Evolutionary conservation across 2,329 filamentous ascomycete species (phyloP).

Genomic region (Fusarium subtropicale): DNA sequence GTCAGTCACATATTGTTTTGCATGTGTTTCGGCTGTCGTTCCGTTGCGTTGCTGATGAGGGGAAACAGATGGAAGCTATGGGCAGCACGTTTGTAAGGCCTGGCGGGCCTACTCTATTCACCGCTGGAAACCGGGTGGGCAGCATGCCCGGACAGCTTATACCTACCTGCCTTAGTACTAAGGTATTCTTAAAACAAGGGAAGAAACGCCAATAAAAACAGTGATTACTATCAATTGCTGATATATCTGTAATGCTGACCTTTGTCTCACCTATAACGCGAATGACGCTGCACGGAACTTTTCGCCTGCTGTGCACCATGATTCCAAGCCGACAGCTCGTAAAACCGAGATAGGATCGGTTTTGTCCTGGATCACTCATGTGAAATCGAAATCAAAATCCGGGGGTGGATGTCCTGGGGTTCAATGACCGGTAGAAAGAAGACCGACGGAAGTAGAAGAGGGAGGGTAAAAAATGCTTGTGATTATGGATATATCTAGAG

Average conservation of each 20-base stretch:
- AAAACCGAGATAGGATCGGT: slow-evolving; percentile 28
- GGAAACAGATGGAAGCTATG: background rate
- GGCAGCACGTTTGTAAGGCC: slow-evolving; percentile 23
- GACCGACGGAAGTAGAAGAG: slow-evolving; percentile 18
- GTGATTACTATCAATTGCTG: background rate
- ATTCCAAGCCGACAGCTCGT: slow-evolving; percentile 28
- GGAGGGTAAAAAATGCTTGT: slow-evolving; percentile 19
- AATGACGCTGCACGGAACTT: slow-evolving; percentile 1
- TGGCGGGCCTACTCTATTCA: slow-evolving; percentile 16
- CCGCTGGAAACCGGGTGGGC: background rate
- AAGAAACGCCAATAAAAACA: background rate
- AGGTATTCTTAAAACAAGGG: background rate
- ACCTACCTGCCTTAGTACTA: too few relatives aligned
- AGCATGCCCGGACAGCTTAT: too few relatives aligned
- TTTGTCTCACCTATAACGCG: slow-evolving; percentile 1
- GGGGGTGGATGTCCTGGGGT: slow-evolving; percentile 32
- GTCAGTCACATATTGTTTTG: slow-evolving; percentile 12
- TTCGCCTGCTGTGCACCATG: slow-evolving; percentile 6
- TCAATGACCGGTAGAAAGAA: slow-evolving; percentile 22
- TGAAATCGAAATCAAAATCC: slow-evolving; percentile 42
- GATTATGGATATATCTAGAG: slow-evolving; percentile 10
- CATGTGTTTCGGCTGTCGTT: slow-evolving; percentile 33
- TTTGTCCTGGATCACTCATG: slow-evolving; percentile 28
- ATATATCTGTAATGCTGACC: background rate
- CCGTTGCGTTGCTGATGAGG: background rate